Evolutionary conservation across 2,329 filamentous ascomycete species (phyloP), one percentile per base, ranked within the genome.

Genomic region (Clonostachys byssicola): DNA sequence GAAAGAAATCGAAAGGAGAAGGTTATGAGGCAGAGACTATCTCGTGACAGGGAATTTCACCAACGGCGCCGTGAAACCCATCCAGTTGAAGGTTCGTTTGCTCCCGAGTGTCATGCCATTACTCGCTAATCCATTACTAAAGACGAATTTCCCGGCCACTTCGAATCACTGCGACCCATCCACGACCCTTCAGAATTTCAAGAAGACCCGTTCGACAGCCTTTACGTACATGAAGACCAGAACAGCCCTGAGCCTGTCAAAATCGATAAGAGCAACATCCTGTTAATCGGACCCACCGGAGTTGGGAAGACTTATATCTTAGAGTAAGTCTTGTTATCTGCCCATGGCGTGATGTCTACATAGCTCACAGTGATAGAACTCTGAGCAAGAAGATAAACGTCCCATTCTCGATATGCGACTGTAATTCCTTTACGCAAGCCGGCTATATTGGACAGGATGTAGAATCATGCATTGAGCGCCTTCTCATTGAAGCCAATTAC

Each of bases 401-500:
- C 0, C 94, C 94, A 0, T 95, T 96, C 60, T 91, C 89, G 52
- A 96, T 96, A 67, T 92, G 89, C 51, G 92, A 97, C 66, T 97
- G 92, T 66, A 96, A 94, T 44, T 89, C 92, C 6, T 91, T 97
- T 53, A 97, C 92, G 0, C 92, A 96, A 68, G 92, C 92, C 5
- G 92, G 94, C 23, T 99, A 99, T 59, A 96, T 99, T 55, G 94
- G 94, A 33, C 92, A 97, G 61, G 94, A 99, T 62, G 92, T 92
- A n/a, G 94, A 99, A 62, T 86, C 89, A 1, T 96, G 92, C 57
- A 90, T 99, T 39, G 90, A 96, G 60, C 80, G 94, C 41, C 76
- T 99, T 23, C 75, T 99, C 10, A 88, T 95, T 47, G 91, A 95
- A 49, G 85, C 92, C 9, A 92, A 95, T 63, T 95, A 95, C 65